A percentile compares a stretch with the other conserved stretches of the same genome.
phyloP scores from a whole-genome alignment of 164 flowering plant genomes.

The Brasenia schreberi region DNA sequence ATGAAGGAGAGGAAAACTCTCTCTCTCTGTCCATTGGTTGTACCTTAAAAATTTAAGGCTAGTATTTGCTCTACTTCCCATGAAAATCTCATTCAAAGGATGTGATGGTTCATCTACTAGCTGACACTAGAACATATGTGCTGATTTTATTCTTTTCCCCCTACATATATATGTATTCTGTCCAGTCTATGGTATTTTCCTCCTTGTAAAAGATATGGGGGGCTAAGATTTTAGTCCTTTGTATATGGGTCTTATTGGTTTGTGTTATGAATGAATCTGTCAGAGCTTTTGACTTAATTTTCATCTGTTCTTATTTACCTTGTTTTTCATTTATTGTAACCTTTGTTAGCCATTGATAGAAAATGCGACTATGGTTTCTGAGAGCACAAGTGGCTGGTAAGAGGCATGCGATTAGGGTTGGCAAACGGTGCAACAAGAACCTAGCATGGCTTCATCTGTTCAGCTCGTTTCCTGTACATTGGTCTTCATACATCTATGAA shows the following conservation, averaged over 20 bases:
- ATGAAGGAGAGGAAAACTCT: constrained; percentile 5
- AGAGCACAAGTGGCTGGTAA: too few relatives aligned
- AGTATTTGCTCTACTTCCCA: not conserved
- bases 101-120: not conserved
- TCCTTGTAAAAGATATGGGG: not conserved
- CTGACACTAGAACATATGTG: not conserved
- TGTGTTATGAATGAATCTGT: not conserved
- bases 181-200: not conserved
- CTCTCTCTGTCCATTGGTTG: not conserved
- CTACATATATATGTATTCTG: not conserved
- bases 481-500: too few relatives aligned
- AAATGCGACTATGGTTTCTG: too few relatives aligned
- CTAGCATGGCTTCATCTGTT: too few relatives aligned
- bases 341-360: too few relatives aligned
- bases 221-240: not conserved
- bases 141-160: not conserved
- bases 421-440: too few relatives aligned
- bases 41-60: not conserved
- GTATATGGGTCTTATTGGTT: not conserved
- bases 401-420: too few relatives aligned
- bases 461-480: too few relatives aligned
- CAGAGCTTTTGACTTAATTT: not conserved
- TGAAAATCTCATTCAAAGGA: not conserved
- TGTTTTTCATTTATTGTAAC: too few relatives aligned
- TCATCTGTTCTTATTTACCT: too few relatives aligned